Evolutionary conservation across 345 rosid genomes (phyloP).

Genomic region (Brassica rapa): DNA sequence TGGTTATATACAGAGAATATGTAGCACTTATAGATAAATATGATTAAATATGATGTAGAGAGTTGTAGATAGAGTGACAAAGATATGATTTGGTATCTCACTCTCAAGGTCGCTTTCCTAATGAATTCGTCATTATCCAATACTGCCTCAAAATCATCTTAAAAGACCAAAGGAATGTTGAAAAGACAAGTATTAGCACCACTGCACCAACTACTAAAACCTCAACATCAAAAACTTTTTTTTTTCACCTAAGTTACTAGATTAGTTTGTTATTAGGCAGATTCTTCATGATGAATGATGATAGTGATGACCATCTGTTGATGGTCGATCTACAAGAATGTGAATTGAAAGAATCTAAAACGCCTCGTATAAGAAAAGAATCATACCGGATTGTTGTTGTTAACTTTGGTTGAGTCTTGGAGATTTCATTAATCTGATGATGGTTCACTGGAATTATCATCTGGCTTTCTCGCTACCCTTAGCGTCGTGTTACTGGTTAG

Average conservation of each 20-base stretch:
- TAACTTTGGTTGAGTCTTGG: slow-evolving; percentile 11
- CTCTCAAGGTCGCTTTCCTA: slow-evolving; percentile 26
- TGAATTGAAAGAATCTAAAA: slow-evolving; percentile 34
- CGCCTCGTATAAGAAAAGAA: slow-evolving; percentile 31
- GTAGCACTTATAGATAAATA: background rate
- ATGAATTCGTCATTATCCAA: slow-evolving; percentile 36
- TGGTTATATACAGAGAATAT: background rate
- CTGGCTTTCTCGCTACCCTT: slow-evolving; percentile 35
- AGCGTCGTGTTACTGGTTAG: slow-evolving; percentile 46
- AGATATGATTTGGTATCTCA: background rate
- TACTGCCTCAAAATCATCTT: background rate
- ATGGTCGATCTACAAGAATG: slow-evolving; percentile 29
- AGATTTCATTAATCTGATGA: background rate
- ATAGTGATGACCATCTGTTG: slow-evolving; percentile 1
- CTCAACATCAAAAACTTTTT: slow-evolving; percentile 18
- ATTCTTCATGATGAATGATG: background rate
- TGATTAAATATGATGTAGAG: slow-evolving; percentile 15
- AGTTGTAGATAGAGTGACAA: background rate
- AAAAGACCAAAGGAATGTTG: slow-evolving; percentile 21
- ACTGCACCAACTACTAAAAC: background rate
- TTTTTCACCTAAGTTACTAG: slow-evolving; percentile 8
- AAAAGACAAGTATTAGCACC: slow-evolving; percentile 18
- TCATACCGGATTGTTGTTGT: slow-evolving; percentile 24
- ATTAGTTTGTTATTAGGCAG: slow-evolving; percentile 15
- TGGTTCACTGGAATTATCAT: slow-evolving; percentile 45